phyloP scores from a whole-genome alignment of 108 stramenopile species.

The Stephanodiscus minutulus region DNA sequence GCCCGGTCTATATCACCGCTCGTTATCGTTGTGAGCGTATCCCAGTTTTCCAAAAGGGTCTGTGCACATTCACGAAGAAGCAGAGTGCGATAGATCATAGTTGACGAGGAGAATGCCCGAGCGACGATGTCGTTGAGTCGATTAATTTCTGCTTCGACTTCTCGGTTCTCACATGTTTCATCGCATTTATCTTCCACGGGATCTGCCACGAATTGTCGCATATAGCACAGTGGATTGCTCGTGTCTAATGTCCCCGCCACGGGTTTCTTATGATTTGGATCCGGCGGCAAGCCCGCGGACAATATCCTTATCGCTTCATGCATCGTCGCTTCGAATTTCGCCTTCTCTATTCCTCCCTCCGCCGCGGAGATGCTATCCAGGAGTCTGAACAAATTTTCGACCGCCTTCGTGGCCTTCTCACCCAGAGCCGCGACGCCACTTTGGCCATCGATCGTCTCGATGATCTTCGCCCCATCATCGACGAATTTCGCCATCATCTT shows the following conservation, averaged over 20 bases:
- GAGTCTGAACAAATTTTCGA: slow-evolving; percentile 22
- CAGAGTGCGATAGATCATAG: slow-evolving; percentile 34
- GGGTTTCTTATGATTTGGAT: slow-evolving; percentile 25
- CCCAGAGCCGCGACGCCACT: not conserved
- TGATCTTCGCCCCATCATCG: slow-evolving; percentile 34
- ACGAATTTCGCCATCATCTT: slow-evolving; percentile 54
- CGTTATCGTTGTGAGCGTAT: slow-evolving; percentile 58
- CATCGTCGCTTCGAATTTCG: slow-evolving; percentile 45
- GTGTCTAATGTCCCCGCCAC: slow-evolving; percentile 35
- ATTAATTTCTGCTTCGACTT: slow-evolving; percentile 25
- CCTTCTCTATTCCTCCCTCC: slow-evolving; percentile 14
- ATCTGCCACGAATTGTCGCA: slow-evolving; percentile 28
- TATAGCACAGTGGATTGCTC: slow-evolving; percentile 33
- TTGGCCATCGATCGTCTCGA: not conserved
- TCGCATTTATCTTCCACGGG: not conserved
- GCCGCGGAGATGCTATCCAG: slow-evolving; percentile 16
- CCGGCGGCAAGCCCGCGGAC: slow-evolving; percentile 20
- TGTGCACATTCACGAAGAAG: slow-evolving; percentile 46
- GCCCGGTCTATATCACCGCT: slow-evolving; percentile 84
- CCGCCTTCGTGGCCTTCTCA: slow-evolving; percentile 6
- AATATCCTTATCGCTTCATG: slow-evolving; percentile 45
- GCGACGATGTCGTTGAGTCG: slow-evolving; percentile 25
- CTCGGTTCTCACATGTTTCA: not conserved
- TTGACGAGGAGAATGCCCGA: slow-evolving; percentile 34
- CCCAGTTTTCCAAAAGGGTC: slow-evolving; percentile 56